A percentile compares a stretch with the other conserved stretches of the same genome.
phyloP scores from a whole-genome alignment of 345 rosid genomes.

The sweet orange (Citrus sinensis) region DVS_A1.0 CM039168.1:21732001-21732500 shows the following conservation, averaged over 20 bases:
- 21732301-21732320: neutral
- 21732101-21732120: neutral
- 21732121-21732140: neutral
- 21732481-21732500: neutral
- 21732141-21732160: neutral
- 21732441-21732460: too few relatives aligned
- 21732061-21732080: neutral
- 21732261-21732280: neutral
- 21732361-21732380: neutral
- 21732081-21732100: neutral
- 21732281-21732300: neutral
- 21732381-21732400: neutral
- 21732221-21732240: neutral
- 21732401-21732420: neutral
- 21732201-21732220: neutral
- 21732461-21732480: neutral
- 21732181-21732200: neutral
- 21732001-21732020: conserved; percentile 92
- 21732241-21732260: neutral
- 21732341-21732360: neutral
- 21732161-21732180: neutral
- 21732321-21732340: neutral
- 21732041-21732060: neutral
- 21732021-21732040: conserved; percentile 63
- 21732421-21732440: neutral